Conservation (phyloP, 2,329 filamentous ascomycete genomes). For the Ophiocordyceps robertsii region DNA sequence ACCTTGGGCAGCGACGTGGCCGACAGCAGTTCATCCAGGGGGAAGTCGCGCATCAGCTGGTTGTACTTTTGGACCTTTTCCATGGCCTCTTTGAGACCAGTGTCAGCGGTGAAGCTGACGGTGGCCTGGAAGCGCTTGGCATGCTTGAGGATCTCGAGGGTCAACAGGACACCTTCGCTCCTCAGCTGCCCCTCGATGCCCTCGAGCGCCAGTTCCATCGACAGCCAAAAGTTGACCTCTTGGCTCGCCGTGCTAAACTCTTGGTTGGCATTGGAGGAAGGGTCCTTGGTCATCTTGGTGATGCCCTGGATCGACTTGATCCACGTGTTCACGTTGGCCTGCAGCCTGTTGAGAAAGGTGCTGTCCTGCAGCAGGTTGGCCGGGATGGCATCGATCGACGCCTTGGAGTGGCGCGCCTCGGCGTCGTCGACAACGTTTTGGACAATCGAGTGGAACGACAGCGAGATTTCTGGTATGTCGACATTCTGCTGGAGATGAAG, state of each 20-base stretch:
- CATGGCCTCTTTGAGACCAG: slow-evolving; percentile 87
- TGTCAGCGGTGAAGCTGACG: slow-evolving; percentile 92
- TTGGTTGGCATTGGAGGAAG: slow-evolving; percentile 43
- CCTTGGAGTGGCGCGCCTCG: slow-evolving; percentile 48
- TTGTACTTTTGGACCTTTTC: slow-evolving; percentile 98
- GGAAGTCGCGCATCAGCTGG: slow-evolving; percentile 95
- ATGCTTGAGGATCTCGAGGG: slow-evolving; percentile 87
- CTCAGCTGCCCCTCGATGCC: slow-evolving; percentile 80
- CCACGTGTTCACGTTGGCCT: slow-evolving; percentile 91
- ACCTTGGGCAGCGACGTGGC: slow-evolving; percentile 82
- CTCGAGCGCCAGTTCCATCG: slow-evolving; percentile 88
- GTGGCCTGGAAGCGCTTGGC: slow-evolving; percentile 97
- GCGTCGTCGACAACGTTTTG: slow-evolving; percentile 75
- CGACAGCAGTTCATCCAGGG: slow-evolving; percentile 84
- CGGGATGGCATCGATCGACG: slow-evolving; percentile 69
- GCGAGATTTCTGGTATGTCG: slow-evolving; percentile 83
- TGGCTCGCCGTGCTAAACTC: slow-evolving; percentile 66
- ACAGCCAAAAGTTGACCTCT: slow-evolving; percentile 98
- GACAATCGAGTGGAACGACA: slow-evolving; percentile 81
- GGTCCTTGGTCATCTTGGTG: slow-evolving; percentile 85
- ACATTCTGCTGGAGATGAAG: slow-evolving; percentile 93
- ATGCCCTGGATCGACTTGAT: slow-evolving; percentile 97
- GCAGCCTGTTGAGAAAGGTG: slow-evolving; percentile 82
- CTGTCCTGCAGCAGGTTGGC: slow-evolving; percentile 70
- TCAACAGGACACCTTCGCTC: slow-evolving; percentile 79